Evolutionary conservation across 73 alveolate species (phyloP), one percentile per base, ranked within the genome.

Genomic region (Paramecium primaurelia): DNA sequence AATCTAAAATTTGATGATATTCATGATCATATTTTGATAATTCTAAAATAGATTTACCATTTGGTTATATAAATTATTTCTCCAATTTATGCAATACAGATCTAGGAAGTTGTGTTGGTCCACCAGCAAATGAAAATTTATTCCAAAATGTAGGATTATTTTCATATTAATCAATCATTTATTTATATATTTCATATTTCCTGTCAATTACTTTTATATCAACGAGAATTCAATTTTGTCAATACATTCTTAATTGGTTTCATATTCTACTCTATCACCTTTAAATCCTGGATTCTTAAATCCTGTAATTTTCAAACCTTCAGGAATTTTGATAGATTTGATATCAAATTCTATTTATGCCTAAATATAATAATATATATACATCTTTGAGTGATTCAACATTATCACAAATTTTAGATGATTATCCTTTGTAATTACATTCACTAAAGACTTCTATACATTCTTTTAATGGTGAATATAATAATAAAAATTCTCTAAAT

Each of bases 251-350:
- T 75, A n/a, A 80, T 80, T 80, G 25, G 91, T 80, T 49, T 80
- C 91, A 80, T 25, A 80, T 80, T 45, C 91, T 80, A 80, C 44
- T 80, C 75, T 80, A 45, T 80, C 91, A 20, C 91, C 91, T 36
- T 80, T 80, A 22, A 80, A 80, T 18, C 42, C 32, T 20, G 71
- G 44, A 9, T 47, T 80, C 32, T 40, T 47, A 28, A 32, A 80
- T 25, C 91, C 91, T 45, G 91, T 80, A 7, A 80, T 45, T 49
- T 80, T 80, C 75, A 80, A n/a, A 8, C 91, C 91, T 25, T 80
- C 91, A 20, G 91, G 91, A 26, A 80, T 47, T 80, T 80, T 80
- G 2, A 80, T 49, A 0, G 91, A 80, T 80, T 80, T 80, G 2
- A 80, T 47, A 44, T 80, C 91, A 80, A 80, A 80, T 32, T 40